These are phyloP conservation scores for Aspergillus bridgeri DNA, from an alignment of 495 filamentous ascomycete species.

Conservation along the genomic window DNA sequence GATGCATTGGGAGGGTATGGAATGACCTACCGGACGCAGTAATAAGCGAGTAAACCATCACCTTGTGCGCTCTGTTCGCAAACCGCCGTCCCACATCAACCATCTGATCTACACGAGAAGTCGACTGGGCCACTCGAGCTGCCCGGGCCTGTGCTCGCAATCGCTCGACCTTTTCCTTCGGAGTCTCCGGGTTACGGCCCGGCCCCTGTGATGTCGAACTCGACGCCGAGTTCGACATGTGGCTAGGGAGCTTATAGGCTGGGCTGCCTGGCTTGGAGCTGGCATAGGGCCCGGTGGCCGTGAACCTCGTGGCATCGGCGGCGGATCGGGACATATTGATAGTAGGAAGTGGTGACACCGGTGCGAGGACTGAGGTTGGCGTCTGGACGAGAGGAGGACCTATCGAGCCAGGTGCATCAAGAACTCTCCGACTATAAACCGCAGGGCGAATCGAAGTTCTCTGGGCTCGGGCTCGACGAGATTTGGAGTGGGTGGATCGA, in stretches of 20 bases:
- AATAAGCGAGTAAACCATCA: slow-evolving; percentile 72
- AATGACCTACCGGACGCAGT: slow-evolving; percentile 66
- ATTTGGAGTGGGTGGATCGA: background rate
- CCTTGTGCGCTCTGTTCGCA: slow-evolving; percentile 80
- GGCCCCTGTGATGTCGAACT: slow-evolving; percentile 22
- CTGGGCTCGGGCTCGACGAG: background rate
- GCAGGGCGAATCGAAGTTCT: background rate
- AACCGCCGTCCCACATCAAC: slow-evolving; percentile 65
- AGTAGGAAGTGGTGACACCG: background rate
- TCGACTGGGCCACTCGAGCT: slow-evolving; percentile 62
- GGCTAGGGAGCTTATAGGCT: slow-evolving; percentile 38
- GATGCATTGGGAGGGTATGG: background rate
- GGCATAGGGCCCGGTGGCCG: slow-evolving; percentile 84
- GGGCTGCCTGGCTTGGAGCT: slow-evolving; percentile 56
- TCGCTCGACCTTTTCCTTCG: slow-evolving; percentile 83
- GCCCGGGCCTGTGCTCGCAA: slow-evolving; percentile 75
- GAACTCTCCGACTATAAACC: background rate
- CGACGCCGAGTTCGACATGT: slow-evolving; percentile 25
- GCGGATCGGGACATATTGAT: slow-evolving; percentile 74
- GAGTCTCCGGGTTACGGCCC: slow-evolving; percentile 61
- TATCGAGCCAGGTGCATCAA: background rate
- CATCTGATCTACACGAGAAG: slow-evolving; percentile 61
- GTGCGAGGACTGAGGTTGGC: background rate
- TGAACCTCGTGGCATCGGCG: slow-evolving; percentile 93
- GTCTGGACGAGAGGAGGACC: background rate